Evolutionary conservation across 805 yeast species (phyloP).

Genomic region (Vanderwaltozyma yarrowii): DNA sequence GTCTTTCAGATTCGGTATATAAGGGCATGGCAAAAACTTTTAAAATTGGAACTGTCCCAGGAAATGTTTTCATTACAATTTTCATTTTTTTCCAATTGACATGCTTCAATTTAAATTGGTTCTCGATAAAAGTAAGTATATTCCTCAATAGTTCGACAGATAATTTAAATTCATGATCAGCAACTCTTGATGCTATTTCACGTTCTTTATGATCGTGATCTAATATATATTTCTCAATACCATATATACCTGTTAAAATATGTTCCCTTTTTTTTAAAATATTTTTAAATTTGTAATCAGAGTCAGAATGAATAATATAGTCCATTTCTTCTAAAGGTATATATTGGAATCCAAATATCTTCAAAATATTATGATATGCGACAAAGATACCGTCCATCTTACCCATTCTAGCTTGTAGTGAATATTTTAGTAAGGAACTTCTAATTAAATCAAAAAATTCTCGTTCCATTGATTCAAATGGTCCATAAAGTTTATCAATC

Average conservation of each 20-base stretch:
- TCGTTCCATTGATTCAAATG: constrained; percentile 69
- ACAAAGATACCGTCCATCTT: constrained; percentile 94
- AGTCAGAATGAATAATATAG: constrained; percentile 42
- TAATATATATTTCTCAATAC: constrained; percentile 15
- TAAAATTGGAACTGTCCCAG: constrained; percentile 20
- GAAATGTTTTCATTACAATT: constrained; percentile 16
- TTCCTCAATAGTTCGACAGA: constrained; percentile 45
- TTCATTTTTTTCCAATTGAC: constrained; percentile 16
- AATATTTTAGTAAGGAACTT: constrained; percentile 72
- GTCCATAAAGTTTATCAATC: constrained; percentile 50
- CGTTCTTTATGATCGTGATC: constrained; percentile 14
- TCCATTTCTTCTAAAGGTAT: constrained; percentile 69
- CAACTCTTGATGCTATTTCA: constrained; percentile 33
- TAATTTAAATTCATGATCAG: constrained; percentile 56
- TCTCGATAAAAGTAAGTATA: constrained; percentile 32
- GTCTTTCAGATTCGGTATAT: constrained; percentile 19
- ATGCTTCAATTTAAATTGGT: constrained; percentile 12
- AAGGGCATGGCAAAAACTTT: constrained; percentile 29
- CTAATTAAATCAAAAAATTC: constrained; percentile 69
- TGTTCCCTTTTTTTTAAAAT: constrained; percentile 9
- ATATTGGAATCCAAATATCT: constrained; percentile 86
- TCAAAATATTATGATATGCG: constrained; percentile 76
- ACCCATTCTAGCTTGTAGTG: constrained; percentile 88
- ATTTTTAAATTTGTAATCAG: constrained; percentile 17
- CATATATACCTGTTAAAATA: constrained; percentile 12